A percentile compares a stretch with the other conserved stretches of the same genome.
These are phyloP conservation scores for Xylariaceae sp. DNA, from an alignment of 2,329 filamentous ascomycete species.

Conservation along the genomic window DNA sequence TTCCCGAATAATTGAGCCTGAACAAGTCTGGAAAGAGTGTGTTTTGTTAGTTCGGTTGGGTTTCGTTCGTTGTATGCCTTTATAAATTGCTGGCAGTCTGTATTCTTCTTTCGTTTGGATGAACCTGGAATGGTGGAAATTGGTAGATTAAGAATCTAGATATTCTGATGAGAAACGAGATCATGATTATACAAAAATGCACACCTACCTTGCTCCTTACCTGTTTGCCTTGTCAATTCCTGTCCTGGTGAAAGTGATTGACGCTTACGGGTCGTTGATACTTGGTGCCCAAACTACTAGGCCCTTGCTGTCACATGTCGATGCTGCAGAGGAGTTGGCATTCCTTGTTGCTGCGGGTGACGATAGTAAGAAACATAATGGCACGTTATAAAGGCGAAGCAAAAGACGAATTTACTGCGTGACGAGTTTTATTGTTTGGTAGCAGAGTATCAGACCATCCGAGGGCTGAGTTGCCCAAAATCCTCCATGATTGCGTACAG, in stretches of 20 bases:
- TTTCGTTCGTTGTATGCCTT: not conserved
- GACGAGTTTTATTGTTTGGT: slow-evolving; percentile 18
- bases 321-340: no score
- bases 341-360: no score
- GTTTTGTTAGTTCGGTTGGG: not conserved
- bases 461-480: slow-evolving; percentile 6
- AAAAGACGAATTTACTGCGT: slow-evolving; percentile 4
- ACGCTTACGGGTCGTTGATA: no score
- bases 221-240: not conserved
- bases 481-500: slow-evolving; percentile 14
- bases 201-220: not conserved
- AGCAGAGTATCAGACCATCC: slow-evolving; percentile 5
- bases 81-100: no score
- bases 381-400: not conserved
- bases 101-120: no score
- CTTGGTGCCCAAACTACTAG: no score
- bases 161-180: not conserved
- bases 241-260: not conserved
- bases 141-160: not conserved
- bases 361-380: not conserved
- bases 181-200: not conserved
- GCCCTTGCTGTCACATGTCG: no score
- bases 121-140: not conserved
- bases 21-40: not conserved
- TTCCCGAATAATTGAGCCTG: slow-evolving; percentile 44